phyloP scores from a whole-genome alignment of 495 filamentous ascomycete species.

The Pseudomonodictys pantanalensis region DNA sequence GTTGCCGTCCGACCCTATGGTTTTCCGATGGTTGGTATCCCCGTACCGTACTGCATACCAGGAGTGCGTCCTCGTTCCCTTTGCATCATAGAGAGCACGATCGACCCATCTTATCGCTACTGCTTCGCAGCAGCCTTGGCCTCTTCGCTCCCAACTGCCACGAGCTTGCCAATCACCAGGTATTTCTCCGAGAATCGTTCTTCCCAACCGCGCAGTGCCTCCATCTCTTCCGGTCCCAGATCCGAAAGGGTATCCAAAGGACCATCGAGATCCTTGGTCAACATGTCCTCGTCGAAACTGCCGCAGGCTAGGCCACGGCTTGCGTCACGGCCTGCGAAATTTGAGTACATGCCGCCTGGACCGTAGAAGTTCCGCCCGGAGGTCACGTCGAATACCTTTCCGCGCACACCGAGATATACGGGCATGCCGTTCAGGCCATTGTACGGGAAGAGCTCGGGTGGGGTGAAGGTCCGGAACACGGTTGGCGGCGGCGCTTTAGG shows the following conservation, averaged over 20 bases:
- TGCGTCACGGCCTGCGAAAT: slow-evolving; percentile 95
- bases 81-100: too few species aligned
- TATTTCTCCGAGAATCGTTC: slow-evolving; percentile 93
- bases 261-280: slow-evolving; percentile 85
- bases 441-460: slow-evolving; percentile 78
- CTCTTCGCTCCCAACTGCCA: slow-evolving; percentile 64
- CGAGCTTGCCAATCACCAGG: slow-evolving; percentile 85
- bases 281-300: slow-evolving; percentile 94
- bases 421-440: slow-evolving; percentile 72
- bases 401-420: slow-evolving; percentile 82
- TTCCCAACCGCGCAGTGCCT: slow-evolving; percentile 85
- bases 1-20: too few species aligned
- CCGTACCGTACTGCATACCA: neutral
- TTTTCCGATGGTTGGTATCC: too few species aligned
- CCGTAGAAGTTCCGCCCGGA: slow-evolving; percentile 89
- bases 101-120: neutral
- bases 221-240: slow-evolving; percentile 71
- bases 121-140: slow-evolving; percentile 39
- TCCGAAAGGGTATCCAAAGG: slow-evolving; percentile 80
- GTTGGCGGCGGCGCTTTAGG: slow-evolving; percentile 67
- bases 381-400: slow-evolving; percentile 82
- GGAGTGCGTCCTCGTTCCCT: neutral
- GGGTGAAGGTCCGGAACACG: slow-evolving; percentile 91
- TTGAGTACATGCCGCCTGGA: slow-evolving; percentile 86
- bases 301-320: slow-evolving; percentile 83